Conservation (phyloP, 257 asterid genomes). For the Lavandula angustifolia region DNA sequence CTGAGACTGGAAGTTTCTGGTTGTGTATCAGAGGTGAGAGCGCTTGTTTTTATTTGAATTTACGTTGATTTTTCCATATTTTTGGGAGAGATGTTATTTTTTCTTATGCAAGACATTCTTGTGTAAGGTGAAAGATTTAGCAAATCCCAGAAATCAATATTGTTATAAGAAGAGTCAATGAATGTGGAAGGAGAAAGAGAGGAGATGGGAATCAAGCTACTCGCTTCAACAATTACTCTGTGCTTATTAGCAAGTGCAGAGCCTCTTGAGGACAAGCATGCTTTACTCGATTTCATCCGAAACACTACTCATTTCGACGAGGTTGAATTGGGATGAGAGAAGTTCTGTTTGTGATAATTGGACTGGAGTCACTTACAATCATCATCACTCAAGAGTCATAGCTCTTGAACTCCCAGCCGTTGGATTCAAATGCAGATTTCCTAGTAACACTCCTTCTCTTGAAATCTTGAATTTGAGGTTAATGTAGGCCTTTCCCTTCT, state of each 20-base stretch:
- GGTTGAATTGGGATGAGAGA: conserved; percentile 64
- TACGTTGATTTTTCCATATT: too few relatives aligned
- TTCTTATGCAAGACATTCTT: too few relatives aligned
- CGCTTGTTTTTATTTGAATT: too few relatives aligned
- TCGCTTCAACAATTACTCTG: conserved; percentile 36
- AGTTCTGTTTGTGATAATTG: conserved; percentile 65
- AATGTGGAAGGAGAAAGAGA: too few relatives aligned
- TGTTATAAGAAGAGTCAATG: too few relatives aligned
- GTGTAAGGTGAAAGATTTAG: too few relatives aligned
- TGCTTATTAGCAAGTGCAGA: conserved; percentile 48
- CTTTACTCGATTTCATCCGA: conserved; percentile 68
- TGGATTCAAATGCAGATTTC: conserved; percentile 64
- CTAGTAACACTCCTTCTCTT: conserved; percentile 68
- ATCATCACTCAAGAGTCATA: conserved; percentile 62
- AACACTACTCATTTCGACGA: conserved; percentile 42
- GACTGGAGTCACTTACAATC: conserved; percentile 83
- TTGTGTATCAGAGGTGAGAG: too few relatives aligned
- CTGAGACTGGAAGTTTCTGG: too few relatives aligned
- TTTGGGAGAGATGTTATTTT: too few relatives aligned
- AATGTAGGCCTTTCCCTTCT: conserved; percentile 81
- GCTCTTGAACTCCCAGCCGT: conserved; percentile 73
- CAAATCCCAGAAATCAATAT: too few relatives aligned
- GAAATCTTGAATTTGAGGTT: conserved; percentile 80
- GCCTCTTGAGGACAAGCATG: conserved; percentile 72
- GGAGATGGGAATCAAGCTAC: conserved; percentile 55